Base-by-base conservation (phyloP, 192 early-diverging fungal genomes). In the Jimgerdemannia flammicorona region DNA sequence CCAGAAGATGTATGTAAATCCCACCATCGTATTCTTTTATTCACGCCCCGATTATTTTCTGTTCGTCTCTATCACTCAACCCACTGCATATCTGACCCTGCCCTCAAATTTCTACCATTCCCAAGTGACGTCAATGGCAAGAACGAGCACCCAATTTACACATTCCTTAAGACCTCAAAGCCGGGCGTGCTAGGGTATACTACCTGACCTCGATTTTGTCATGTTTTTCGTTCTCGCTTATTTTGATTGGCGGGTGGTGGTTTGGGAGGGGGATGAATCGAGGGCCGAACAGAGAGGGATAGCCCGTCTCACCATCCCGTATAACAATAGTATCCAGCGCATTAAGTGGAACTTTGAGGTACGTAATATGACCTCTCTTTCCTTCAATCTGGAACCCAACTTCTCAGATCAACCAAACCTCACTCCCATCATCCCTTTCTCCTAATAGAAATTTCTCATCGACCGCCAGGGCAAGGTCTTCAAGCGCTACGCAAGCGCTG, bases 301-400 rank as follows among this genome's bases (percentile, higher is more conserved):
- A 29, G 29, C 29, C 29, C 29, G 29, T 29, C 29, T 29, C 29
- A 29, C 29, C 29, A 69, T 65, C 20, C n/a, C 44, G 29, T 18
- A 43, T 77, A 42, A 14, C 69, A 44, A 67, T 70, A 81, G 75
- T 29, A 81, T 91, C 72, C 70, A 77, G 69, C 82, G 88, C 19
- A 81, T 95, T 84, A 94, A 93, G 85, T 94, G 93, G 91, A 95
- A 95, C 79, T 93, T 95, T 87, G 91, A 91, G 69, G 80, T 81
- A 81, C 64, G 43, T 39, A 69, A 18, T 69, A 70, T 20, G 29
- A 29, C 19, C 17, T 17, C 42, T 20, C 44, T 3, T 76, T 64
- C 10, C 63, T 59, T 59, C 39, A 69, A 74, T 0, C 64, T 20
- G n/a, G 70, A 73, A n/a, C 40, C 40, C 68, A 43, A 67, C 17